A percentile compares a stretch with the other conserved stretches of the same genome.
These are phyloP conservation scores for Royoungia palumana DNA, from an alignment of 768 basidiomycete species.

Conservation along the genomic window DNA sequence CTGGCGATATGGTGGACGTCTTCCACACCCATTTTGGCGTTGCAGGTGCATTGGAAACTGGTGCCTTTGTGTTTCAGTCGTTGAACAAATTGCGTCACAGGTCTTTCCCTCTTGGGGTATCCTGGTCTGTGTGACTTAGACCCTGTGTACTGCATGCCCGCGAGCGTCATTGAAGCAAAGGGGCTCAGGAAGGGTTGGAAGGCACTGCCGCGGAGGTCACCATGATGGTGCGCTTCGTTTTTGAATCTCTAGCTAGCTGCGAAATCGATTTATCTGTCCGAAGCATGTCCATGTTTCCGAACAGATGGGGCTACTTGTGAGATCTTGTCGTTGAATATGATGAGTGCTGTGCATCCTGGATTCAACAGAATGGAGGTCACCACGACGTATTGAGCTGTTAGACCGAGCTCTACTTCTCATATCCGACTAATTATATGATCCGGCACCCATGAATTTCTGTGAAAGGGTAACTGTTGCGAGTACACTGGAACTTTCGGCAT, in stretches of 20 bases:
- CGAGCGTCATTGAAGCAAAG: slow-evolving; percentile 59
- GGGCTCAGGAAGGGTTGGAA: slow-evolving; percentile 59
- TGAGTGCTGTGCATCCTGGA: slow-evolving; percentile 7
- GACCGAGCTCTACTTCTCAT: not conserved
- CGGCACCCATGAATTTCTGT: slow-evolving; percentile 10
- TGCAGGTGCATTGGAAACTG: slow-evolving; percentile 50
- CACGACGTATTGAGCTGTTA: not conserved
- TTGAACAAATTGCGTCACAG: slow-evolving; percentile 29
- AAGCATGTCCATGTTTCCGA: not conserved
- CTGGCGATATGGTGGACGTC: slow-evolving; percentile 93
- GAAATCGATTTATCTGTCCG: slow-evolving; percentile 5
- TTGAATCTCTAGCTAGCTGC: slow-evolving; percentile 1
- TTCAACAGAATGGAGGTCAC: slow-evolving; percentile 17
- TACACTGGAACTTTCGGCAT: not conserved
- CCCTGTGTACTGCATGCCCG: slow-evolving; percentile 97
- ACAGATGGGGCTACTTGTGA: not conserved
- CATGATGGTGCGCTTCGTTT: slow-evolving; percentile 10
- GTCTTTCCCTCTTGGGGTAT: slow-evolving; percentile 85
- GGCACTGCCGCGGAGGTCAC: slow-evolving; percentile 27
- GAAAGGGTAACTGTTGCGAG: slow-evolving; percentile 7
- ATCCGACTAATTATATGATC: slow-evolving; percentile 2
- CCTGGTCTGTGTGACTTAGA: slow-evolving; percentile 82
- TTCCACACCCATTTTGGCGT: slow-evolving; percentile 95
- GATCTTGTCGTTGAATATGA: slow-evolving; percentile 1
- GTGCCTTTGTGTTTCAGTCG: not conserved